Evolutionary conservation across 2,329 filamentous ascomycete genomes (phyloP), one percentile per base, ranked within the genome.

Genomic region (Cercospora brassicicola): DNA sequence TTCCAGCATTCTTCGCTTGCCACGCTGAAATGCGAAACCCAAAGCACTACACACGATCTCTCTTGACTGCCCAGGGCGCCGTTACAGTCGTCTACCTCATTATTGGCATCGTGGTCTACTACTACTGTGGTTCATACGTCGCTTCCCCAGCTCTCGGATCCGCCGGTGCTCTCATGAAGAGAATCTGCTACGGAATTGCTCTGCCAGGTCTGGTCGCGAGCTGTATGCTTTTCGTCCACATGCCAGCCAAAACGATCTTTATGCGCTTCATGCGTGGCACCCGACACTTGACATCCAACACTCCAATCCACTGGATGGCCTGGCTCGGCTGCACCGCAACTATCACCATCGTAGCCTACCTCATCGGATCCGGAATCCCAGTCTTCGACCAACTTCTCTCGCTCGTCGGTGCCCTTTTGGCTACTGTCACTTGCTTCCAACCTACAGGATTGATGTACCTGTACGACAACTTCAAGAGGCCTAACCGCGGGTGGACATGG

Each of bases 91-190:
- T 79, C 1, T 81, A 82, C 64, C 74, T 81, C 18, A 69, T 75
- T 5, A 78, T 82, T 31, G 79, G 79, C 8, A 71, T 78, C 3
- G 79, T 84, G 0, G 79, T 84, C 2, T 84, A 84, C 73, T 81
- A 80, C 70, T 84, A 76, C 72, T 84, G 82, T 66, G 83, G 83
- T 1, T 81, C 80, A 0, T 83, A 79, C 63, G 81, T 85, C 3
- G 79, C 82, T 1, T 83, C 82, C 0, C 83, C 83, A 0, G 82
- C 82, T 3, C 77, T 85, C 4, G 83, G 82, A 3, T 83, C 81
- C 28, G 83, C 82, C 1, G 83, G 83, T 1, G 9, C 60, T 0
- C 66, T 75, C 0, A 77, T 83, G 67, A 84, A 84, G 77, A 83
- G 81, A 70, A 74, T 83, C 9, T 78, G 77, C 63, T 84, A 84